Percentiles rank a stretch among this genome's conserved stretches.
Conservation (phyloP, 1,284 basidiomycete species). For the Ganoderma lucidum region DNA sequence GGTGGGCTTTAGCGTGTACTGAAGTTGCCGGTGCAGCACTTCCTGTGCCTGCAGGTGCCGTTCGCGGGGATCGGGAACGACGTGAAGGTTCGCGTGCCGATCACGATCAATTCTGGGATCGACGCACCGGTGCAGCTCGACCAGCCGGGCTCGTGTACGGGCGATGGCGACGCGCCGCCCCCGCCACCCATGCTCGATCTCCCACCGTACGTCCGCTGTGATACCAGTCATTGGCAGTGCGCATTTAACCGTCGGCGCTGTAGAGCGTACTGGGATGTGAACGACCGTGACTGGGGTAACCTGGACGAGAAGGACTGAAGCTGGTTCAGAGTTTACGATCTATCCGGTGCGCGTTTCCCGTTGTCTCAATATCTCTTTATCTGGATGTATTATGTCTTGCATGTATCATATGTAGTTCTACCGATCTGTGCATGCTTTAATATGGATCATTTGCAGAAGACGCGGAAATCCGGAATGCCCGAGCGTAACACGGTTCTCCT, state of each 20-base stretch:
- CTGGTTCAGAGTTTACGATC: too few species aligned
- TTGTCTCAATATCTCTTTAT: background rate
- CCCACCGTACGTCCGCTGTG: slow-evolving; percentile 17
- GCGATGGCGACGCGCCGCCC: background rate
- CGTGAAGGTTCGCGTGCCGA: slow-evolving; percentile 15
- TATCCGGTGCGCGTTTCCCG: slow-evolving; percentile 1
- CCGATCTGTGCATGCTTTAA: background rate
- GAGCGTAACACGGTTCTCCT: background rate
- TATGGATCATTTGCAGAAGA: background rate
- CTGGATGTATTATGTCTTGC: background rate
- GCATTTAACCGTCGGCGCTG: background rate
- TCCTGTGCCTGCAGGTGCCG: slow-evolving; percentile 19
- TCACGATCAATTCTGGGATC: slow-evolving; percentile 19
- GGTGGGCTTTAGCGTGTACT: background rate
- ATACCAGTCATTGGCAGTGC: background rate
- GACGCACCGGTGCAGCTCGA: slow-evolving; percentile 13
- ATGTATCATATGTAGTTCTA: background rate
- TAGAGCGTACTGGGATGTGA: slow-evolving; percentile 24
- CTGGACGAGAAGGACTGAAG: slow-evolving; percentile 15
- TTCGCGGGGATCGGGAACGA: slow-evolving; percentile 25
- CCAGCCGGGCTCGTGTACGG: background rate
- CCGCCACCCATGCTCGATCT: slow-evolving; percentile 18
- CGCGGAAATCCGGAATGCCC: background rate
- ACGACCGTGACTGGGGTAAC: slow-evolving; percentile 9
- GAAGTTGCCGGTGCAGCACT: slow-evolving; percentile 11